A percentile compares a stretch with the other conserved stretches of the same genome.
Evolutionary conservation across 139 green algal genomes (phyloP).

Genomic region (Dunaliella primolecta): DNA sequence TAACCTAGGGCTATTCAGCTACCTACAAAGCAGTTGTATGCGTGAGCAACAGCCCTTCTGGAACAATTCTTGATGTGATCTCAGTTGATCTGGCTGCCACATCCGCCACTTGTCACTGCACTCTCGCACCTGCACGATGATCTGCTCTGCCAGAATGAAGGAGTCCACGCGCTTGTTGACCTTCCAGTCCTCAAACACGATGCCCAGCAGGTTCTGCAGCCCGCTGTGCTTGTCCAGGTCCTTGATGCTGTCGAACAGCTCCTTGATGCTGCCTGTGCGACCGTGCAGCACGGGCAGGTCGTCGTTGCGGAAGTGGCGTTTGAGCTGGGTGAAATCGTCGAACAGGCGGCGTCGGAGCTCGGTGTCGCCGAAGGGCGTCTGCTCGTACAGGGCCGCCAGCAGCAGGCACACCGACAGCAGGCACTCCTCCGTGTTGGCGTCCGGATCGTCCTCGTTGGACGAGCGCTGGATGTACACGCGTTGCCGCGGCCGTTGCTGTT

Average conservation of each 20-base stretch:
- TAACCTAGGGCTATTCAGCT: too few relatives aligned
- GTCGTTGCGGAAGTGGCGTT: conserved; percentile 22
- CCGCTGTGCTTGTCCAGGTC: neutral
- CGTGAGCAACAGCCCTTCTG: too few relatives aligned
- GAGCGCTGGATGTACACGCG: conserved; percentile 6
- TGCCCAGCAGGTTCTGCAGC: conserved; percentile 18
- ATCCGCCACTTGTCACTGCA: too few relatives aligned
- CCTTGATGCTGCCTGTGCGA: neutral
- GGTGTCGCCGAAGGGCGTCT: conserved; percentile 5
- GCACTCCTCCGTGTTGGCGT: conserved; percentile 8
- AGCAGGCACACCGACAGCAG: conserved; percentile 26
- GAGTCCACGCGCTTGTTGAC: conserved; percentile 22
- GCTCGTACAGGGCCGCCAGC: conserved; percentile 16
- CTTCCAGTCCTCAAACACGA: conserved; percentile 34
- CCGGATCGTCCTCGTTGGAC: conserved; percentile 12
- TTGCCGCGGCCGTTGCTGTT: too few relatives aligned
- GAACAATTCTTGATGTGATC: too few relatives aligned
- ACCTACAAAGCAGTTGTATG: too few relatives aligned
- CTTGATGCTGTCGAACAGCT: conserved; percentile 9
- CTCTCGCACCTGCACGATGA: conserved; percentile 15
- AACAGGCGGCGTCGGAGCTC: conserved; percentile 1
- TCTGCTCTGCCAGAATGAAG: conserved; percentile 19
- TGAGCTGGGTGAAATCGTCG: conserved; percentile 27
- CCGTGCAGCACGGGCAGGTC: conserved; percentile 18
- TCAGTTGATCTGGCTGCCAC: too few relatives aligned